Evolutionary conservation across 495 filamentous ascomycete species (phyloP).

Genomic region (Penicillium verhagenii): DNA sequence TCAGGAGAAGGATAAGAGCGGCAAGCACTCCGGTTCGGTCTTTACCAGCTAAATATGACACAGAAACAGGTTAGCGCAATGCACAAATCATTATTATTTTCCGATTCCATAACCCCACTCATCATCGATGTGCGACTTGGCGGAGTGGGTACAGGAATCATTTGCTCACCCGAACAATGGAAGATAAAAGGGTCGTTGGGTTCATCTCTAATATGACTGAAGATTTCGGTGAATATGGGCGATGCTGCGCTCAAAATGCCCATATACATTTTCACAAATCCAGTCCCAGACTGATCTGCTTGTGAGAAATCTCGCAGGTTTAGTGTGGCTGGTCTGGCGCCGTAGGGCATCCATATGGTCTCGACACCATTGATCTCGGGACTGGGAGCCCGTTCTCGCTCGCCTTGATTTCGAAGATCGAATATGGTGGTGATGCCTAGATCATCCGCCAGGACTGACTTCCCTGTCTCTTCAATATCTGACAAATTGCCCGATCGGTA

Average conservation of each 20-base stretch:
- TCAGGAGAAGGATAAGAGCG: slow-evolving; percentile 54
- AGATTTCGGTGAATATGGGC: slow-evolving; percentile 31
- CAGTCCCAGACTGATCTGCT: slow-evolving; percentile 51
- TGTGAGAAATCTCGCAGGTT: slow-evolving; percentile 56
- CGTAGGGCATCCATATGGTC: slow-evolving; percentile 48
- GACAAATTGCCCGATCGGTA: slow-evolving; percentile 54
- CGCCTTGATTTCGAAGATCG: slow-evolving; percentile 64
- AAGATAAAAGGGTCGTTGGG: slow-evolving; percentile 46
- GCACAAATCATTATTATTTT: neutral
- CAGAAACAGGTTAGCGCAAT: neutral
- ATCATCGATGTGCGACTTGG: neutral
- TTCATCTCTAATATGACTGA: slow-evolving; percentile 42
- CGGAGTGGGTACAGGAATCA: slow-evolving; percentile 7
- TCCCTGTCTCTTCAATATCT: slow-evolving; percentile 50
- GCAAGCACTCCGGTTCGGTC: slow-evolving; percentile 64
- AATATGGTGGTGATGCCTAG: slow-evolving; percentile 62
- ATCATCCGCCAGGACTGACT: slow-evolving; percentile 38
- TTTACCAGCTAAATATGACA: slow-evolving; percentile 49
- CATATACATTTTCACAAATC: slow-evolving; percentile 54
- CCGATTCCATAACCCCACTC: neutral
- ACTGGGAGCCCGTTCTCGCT: slow-evolving; percentile 38
- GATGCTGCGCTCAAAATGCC: slow-evolving; percentile 42
- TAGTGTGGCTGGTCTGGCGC: slow-evolving; percentile 26
- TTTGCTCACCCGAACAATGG: slow-evolving; percentile 64
- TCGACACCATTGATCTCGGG: slow-evolving; percentile 39